Evolutionary conservation across 2,329 filamentous ascomycete species (phyloP), one percentile per base, ranked within the genome.

Genomic region (Neurospora sp.): DNA sequence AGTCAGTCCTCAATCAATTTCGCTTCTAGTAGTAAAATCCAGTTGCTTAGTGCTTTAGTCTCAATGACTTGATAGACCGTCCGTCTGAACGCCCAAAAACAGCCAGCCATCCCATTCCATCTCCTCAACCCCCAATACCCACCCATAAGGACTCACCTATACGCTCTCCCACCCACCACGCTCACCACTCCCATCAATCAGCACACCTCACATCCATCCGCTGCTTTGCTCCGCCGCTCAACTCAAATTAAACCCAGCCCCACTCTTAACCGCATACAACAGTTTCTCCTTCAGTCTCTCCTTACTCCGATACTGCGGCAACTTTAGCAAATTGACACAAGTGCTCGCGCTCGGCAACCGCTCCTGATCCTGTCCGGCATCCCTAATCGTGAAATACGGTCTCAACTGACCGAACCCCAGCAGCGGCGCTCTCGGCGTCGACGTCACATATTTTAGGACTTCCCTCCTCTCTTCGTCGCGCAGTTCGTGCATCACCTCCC

Each of bases 401-500:
- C 90, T 91, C 73, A 99, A 82, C 76, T 96, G 91, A 19, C 88
- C 88, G 77, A 99, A 99, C 0, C 96, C 96, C 3, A 98, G 82
- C 65, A 99, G 82, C 2, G 96, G 96, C 38, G 94, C 95, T 43
- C 96, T 86, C 0, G 96, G 95, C 10, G 96, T 97, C 37, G 91
- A 95, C 5, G 94, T 99, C 66, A 98, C 96, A 75, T 97, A 99
- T 77, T 97, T 97, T 73, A 99, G 85, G 71, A 99, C 92, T 70
- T 94, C 92, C 33, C 93, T 85, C 3, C 92, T 86, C 78, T 98
- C 92, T 28, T 84, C 84, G 75, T 97, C 94, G 10, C 85, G 85
- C 72, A 99, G 86, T 3, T 83, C 83, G 69, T 87, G 85, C 89
- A 99, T 90, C 66, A 97, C 93, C 73, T 92, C 85, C 96, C 96